phyloP scores from a whole-genome alignment of 441 rosid species.

The Cnidoscolus chayamansa region DNA sequence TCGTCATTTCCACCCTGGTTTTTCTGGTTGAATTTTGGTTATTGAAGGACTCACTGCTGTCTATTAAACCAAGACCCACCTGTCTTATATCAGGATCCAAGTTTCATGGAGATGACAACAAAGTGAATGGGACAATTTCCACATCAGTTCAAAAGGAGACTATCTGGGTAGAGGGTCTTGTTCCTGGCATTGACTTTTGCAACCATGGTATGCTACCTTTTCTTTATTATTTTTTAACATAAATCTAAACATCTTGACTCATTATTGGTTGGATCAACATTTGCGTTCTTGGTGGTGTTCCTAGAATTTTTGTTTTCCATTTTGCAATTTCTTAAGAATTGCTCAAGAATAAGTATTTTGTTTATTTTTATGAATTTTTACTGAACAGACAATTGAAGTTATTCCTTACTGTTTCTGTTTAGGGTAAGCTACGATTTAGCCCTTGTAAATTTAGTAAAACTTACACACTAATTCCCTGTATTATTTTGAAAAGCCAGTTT shows the following conservation, averaged over 20 bases:
- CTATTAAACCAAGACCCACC: slow-evolving; percentile 9
- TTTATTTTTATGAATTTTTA: neutral
- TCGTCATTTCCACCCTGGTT: slow-evolving; percentile 15
- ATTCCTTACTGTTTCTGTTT: neutral
- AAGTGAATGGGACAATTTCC: slow-evolving; percentile 34
- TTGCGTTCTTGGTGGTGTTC: slow-evolving; percentile 3
- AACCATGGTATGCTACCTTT: slow-evolving; percentile 67
- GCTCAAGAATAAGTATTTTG: neutral
- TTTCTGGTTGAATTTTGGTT: neutral
- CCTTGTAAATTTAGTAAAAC: too few species aligned
- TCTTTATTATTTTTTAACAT: slow-evolving; percentile 8
- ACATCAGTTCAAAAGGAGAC: slow-evolving; percentile 46
- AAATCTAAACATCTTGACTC: neutral
- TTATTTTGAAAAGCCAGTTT: too few species aligned
- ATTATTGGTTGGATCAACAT: neutral
- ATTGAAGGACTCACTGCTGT: slow-evolving; percentile 17
- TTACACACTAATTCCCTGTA: too few species aligned
- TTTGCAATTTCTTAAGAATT: neutral
- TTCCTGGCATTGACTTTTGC: slow-evolving; percentile 96
- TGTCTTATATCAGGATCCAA: slow-evolving; percentile 35
- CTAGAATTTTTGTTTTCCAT: neutral
- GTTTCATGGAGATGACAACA: slow-evolving; percentile 22
- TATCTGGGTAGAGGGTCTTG: slow-evolving; percentile 95
- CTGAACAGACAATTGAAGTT: neutral
- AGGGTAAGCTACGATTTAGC: too few species aligned